Conservation (phyloP, 2,329 filamentous ascomycete species). For the Aureobasidium subglaciale region DNA sequence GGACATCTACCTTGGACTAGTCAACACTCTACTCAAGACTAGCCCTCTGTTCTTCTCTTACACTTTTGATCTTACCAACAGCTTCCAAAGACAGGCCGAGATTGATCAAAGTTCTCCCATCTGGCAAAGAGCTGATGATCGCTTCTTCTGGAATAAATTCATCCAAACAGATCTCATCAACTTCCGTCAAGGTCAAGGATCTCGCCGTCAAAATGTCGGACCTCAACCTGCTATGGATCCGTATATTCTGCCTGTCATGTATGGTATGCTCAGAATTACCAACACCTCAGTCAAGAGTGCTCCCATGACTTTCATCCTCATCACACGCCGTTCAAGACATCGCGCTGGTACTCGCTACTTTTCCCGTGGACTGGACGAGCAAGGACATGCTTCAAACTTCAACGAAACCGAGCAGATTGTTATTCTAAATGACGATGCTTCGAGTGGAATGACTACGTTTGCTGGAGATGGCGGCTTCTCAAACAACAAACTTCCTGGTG, state of each 20-base stretch:
- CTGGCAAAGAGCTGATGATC: constrained; percentile 89
- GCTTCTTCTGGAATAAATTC: constrained; percentile 98
- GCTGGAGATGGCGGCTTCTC: constrained; percentile 69
- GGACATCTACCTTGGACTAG: constrained; percentile 76
- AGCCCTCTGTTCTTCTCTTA: constrained; percentile 98
- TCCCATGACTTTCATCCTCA: constrained; percentile 75
- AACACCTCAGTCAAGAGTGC: constrained; percentile 80
- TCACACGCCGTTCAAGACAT: constrained; percentile 81
- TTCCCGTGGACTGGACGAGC: constrained; percentile 84
- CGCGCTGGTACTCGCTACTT: constrained; percentile 91
- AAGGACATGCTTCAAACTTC: constrained; percentile 95
- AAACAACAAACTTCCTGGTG: constrained; percentile 58
- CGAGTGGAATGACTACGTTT: constrained; percentile 69
- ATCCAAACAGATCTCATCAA: constrained; percentile 86
- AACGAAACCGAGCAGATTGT: constrained; percentile 96
- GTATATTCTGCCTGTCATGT: constrained; percentile 92
- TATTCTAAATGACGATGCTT: constrained; percentile 73
- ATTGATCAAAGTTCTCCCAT: constrained; percentile 60
- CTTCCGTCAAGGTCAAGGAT: constrained; percentile 60
- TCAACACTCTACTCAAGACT: constrained; percentile 73
- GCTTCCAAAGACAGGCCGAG: constrained; percentile 79
- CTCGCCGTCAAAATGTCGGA: constrained; percentile 55
- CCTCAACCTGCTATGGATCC: constrained; percentile 75
- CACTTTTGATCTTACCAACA: constrained; percentile 92
- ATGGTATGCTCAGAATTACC: constrained; percentile 88